These are phyloP conservation scores for Scutellaria barbata DNA, from an alignment of 257 asterid species.

Conservation along the genomic window DNA sequence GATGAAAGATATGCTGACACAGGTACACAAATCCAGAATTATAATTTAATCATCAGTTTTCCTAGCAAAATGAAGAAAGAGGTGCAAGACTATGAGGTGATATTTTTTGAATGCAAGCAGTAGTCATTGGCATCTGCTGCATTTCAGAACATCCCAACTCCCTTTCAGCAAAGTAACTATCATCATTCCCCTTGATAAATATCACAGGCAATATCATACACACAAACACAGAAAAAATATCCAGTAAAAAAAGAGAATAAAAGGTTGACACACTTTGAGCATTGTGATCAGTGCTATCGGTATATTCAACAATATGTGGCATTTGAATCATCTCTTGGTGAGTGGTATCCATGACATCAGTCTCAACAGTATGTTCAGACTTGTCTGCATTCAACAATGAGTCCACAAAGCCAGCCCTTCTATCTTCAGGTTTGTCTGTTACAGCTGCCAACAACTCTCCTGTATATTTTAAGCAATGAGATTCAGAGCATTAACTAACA, in stretches of 20 bases:
- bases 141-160: constrained; percentile 1
- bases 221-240: constrained; percentile 10
- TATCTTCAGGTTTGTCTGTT: constrained; percentile 59
- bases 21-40: constrained; percentile 33
- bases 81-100: constrained; percentile 21
- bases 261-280: constrained; percentile 39
- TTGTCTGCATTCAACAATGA: constrained; percentile 57
- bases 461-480: constrained; percentile 40
- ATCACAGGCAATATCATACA: background rate
- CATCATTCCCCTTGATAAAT: constrained; percentile 27
- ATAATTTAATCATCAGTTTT: constrained; percentile 15
- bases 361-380: constrained; percentile 43
- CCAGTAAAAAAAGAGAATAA: constrained; percentile 3
- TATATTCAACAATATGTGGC: constrained; percentile 42
- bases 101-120: constrained; percentile 12
- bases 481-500: constrained; percentile 28
- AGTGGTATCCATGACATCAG: constrained; percentile 44
- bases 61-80: constrained; percentile 22
- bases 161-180: constrained; percentile 14
- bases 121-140: constrained; percentile 23
- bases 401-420: constrained; percentile 85
- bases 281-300: constrained; percentile 33
- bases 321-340: constrained; percentile 48
- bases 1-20: constrained; percentile 26
- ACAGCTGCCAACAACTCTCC: constrained; percentile 57